These are phyloP conservation scores for Domatiomyces globalis DNA, from an alignment of 2,329 filamentous ascomycete species.

Conservation along the genomic window DNA sequence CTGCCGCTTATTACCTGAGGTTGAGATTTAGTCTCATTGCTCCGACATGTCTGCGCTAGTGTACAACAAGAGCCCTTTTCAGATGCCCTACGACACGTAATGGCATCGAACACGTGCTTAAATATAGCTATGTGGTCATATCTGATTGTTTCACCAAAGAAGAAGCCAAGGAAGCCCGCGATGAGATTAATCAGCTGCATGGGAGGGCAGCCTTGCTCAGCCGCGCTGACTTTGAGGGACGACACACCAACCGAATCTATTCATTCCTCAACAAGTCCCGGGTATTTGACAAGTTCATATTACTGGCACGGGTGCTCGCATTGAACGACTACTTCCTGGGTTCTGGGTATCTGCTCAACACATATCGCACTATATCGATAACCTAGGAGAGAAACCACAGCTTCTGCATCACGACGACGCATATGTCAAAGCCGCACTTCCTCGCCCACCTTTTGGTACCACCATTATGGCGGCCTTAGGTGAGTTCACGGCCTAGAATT, in stretches of 20 bases:
- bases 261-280: constrained; percentile 27
- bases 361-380: constrained; percentile 28
- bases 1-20: too few relatives aligned
- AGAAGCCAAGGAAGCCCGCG: constrained; percentile 21
- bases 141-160: constrained; percentile 21
- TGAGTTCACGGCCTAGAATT: constrained; percentile 15
- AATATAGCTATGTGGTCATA: constrained; percentile 27
- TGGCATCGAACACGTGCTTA: constrained; percentile 21
- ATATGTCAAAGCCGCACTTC: constrained; percentile 23
- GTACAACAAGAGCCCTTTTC: constrained; percentile 7
- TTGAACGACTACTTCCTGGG: constrained; percentile 31
- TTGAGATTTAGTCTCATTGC: too few relatives aligned
- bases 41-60: constrained; percentile 2
- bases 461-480: constrained; percentile 22
- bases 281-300: constrained; percentile 26
- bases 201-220: constrained; percentile 21
- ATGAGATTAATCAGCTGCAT: constrained; percentile 24
- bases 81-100: constrained; percentile 13
- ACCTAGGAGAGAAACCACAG: constrained; percentile 24
- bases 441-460: constrained; percentile 23
- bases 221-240: constrained; percentile 27
- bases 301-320: constrained; percentile 24
- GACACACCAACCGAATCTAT: constrained; percentile 27
- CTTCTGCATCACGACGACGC: constrained; percentile 25
- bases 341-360: constrained; percentile 24